phyloP scores from a whole-genome alignment of 2,329 filamentous ascomycete genomes.

The Fusarium sp. region DNA sequence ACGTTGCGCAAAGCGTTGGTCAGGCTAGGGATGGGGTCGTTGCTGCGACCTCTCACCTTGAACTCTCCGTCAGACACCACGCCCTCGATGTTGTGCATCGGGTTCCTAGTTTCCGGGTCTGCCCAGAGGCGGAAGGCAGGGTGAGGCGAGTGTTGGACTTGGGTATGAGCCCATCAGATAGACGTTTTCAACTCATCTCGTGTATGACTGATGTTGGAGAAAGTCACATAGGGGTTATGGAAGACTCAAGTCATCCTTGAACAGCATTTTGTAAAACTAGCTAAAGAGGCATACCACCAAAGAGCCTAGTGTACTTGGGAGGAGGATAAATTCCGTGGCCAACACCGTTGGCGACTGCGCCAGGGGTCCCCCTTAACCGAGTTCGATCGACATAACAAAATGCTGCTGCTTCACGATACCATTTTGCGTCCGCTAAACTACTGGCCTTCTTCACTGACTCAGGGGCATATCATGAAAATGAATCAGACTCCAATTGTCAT shows the following conservation, averaged over 20 bases:
- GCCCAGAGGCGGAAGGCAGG: constrained; percentile 71
- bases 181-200: constrained; percentile 82
- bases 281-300: constrained; percentile 89
- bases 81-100: constrained; percentile 88
- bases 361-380: constrained; percentile 82
- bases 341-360: constrained; percentile 61
- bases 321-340: constrained; percentile 89
- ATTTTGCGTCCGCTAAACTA: constrained; percentile 51
- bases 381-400: constrained; percentile 86
- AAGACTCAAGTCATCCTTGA: constrained; percentile 64
- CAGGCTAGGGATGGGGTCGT: constrained; percentile 88
- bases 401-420: not conserved
- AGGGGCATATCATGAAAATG: constrained; percentile 85
- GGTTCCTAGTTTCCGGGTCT: constrained; percentile 82
- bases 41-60: constrained; percentile 81
- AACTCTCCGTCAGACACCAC: constrained; percentile 88
- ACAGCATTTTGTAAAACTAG: constrained; percentile 93
- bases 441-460: not conserved
- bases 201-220: constrained; percentile 91
- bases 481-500: constrained; percentile 93
- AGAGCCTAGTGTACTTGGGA: constrained; percentile 63
- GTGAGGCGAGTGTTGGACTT: constrained; percentile 85
- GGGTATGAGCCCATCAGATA: constrained; percentile 89
- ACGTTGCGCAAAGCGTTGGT: constrained; percentile 82
- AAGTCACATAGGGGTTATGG: constrained; percentile 82